Percentiles rank a stretch among this genome's conserved stretches.
These are phyloP conservation scores for Colletotrichum tabaci DNA, from an alignment of 2,329 filamentous ascomycete genomes.

Conservation along the genomic window DNA sequence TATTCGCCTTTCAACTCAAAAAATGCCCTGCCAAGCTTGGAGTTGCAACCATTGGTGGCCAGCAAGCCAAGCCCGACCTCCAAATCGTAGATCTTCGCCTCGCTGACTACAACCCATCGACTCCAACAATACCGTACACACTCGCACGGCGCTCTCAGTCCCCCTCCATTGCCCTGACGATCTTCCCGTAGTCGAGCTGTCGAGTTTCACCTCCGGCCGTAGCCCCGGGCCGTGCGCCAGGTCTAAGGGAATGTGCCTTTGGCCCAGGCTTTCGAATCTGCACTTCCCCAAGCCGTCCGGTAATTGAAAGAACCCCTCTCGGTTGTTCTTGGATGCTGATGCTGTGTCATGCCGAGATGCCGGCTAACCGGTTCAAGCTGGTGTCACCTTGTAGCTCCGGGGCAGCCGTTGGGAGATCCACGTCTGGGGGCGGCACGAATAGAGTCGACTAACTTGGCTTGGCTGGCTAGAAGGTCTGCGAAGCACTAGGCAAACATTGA, in stretches of 20 bases:
- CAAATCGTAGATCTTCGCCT: background rate
- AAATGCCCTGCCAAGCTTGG: constrained; percentile 16
- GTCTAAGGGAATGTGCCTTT: background rate
- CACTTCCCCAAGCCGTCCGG: constrained; percentile 33
- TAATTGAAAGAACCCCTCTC: background rate
- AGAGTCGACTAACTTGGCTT: constrained; percentile 5
- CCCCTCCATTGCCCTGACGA: constrained; percentile 32
- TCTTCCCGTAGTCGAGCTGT: constrained; percentile 30
- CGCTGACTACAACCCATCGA: background rate
- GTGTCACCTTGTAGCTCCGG: constrained; percentile 1
- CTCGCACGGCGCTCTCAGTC: constrained; percentile 26
- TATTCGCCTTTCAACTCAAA: background rate
- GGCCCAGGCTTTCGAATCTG: constrained; percentile 1
- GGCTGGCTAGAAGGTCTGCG: background rate
- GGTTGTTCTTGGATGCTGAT: background rate
- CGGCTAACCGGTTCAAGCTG: constrained; percentile 24
- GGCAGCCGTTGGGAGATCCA: constrained; percentile 12
- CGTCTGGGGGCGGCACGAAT: background rate
- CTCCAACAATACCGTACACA: background rate
- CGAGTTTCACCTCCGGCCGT: constrained; percentile 36
- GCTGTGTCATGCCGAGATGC: constrained; percentile 28
- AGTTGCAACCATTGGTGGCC: background rate
- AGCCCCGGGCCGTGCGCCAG: constrained; percentile 36
- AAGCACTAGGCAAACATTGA: constrained; percentile 25
- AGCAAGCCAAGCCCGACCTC: background rate